Conservation (phyloP, 176 grass and related monocot genomes). For the Rhynchospora pubera region DNA sequence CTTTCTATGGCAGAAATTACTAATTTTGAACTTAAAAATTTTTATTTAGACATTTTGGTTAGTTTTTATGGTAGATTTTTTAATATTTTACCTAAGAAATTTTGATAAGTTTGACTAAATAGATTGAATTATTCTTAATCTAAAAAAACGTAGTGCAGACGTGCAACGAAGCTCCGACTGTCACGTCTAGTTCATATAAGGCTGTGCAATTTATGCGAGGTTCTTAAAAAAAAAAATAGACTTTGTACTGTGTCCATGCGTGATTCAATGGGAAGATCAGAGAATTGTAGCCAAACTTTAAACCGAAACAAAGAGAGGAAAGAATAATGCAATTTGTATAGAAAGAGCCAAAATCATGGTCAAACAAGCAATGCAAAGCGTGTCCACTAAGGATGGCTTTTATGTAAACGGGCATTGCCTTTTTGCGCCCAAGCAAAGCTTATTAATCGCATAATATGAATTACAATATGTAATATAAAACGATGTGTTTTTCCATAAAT, state of each 20-base stretch:
- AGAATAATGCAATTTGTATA: not conserved
- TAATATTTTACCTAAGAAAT: too few relatives aligned
- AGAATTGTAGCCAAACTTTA: not conserved
- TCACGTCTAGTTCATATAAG: too few relatives aligned
- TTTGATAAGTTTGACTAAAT: too few relatives aligned
- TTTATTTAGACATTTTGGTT: too few relatives aligned
- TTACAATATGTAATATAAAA: too few relatives aligned
- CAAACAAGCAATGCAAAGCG: constrained; percentile 3
- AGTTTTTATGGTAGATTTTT: too few relatives aligned
- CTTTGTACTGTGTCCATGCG: not conserved
- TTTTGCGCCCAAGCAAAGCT: not conserved
- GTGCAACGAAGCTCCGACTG: too few relatives aligned
- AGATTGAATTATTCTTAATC: too few relatives aligned
- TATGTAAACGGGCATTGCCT: constrained; percentile 9
- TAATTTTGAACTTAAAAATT: too few relatives aligned
- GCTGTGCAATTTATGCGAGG: not conserved
- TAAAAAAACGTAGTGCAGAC: too few relatives aligned
- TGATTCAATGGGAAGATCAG: not conserved
- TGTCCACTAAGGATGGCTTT: constrained; percentile 17
- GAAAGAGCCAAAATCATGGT: not conserved
- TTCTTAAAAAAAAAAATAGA: not conserved
- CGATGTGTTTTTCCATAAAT: too few relatives aligned
- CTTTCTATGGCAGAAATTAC: too few relatives aligned
- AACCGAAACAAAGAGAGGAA: not conserved
- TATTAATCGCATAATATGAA: not conserved